phyloP scores from a whole-genome alignment of 1,139 yeast species.

The Yamadazyma mexicana region DNA sequence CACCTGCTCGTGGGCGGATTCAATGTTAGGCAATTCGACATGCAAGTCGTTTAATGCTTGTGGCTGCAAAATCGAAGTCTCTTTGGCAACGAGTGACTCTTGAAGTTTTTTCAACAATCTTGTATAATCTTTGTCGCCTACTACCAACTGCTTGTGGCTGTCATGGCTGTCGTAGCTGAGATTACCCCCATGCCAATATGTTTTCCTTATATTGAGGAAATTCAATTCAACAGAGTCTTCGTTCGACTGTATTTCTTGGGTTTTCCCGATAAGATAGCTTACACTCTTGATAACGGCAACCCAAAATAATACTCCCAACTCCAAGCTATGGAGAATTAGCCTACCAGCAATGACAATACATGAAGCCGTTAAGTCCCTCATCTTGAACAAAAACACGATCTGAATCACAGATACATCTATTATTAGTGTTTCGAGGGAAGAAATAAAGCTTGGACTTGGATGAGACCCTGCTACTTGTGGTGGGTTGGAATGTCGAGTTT shows the following conservation, averaged over 20 bases:
- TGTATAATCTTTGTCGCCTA: neutral
- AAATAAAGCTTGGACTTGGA: neutral
- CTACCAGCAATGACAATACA: neutral
- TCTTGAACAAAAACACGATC: conserved; percentile 3
- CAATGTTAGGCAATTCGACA: too few relatives aligned
- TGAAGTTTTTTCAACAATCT: neutral
- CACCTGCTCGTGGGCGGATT: too few relatives aligned
- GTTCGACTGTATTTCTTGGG: neutral
- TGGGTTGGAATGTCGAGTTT: too few relatives aligned
- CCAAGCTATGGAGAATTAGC: neutral
- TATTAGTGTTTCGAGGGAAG: neutral
- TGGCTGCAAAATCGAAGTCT: neutral
- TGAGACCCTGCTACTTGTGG: neutral
- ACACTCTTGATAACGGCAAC: neutral
- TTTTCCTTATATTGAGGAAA: neutral
- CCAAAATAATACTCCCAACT: neutral
- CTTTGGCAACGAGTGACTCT: neutral
- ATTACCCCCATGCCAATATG: neutral
- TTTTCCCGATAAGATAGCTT: neutral
- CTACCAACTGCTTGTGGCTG: neutral
- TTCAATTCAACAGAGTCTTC: neutral
- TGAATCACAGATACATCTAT: neutral
- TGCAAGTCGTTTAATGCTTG: neutral
- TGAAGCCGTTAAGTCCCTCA: neutral
- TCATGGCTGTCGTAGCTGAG: neutral